These are phyloP conservation scores for Anisogramma anomala DNA, from an alignment of 2,329 filamentous ascomycete genomes.

Conservation along the genomic window DNA sequence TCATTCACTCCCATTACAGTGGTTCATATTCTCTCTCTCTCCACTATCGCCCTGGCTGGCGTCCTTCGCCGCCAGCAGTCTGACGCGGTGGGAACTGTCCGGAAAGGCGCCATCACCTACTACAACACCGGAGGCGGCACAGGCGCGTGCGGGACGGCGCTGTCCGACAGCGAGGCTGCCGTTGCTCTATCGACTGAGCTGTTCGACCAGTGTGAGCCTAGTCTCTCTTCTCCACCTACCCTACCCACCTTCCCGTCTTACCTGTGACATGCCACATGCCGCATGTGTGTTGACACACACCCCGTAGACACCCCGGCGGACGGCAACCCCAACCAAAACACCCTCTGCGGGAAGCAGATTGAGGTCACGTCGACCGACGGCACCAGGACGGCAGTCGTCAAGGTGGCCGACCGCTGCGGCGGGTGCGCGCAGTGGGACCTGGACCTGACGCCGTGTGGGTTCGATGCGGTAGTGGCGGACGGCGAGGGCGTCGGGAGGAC, in stretches of 20 bases:
- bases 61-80: background rate
- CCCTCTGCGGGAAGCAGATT: conserved; percentile 5
- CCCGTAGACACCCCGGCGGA: conserved; percentile 1
- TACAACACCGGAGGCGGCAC: conserved; percentile 3
- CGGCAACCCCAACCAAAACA: conserved; percentile 5
- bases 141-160: conserved; percentile 1
- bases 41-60: background rate
- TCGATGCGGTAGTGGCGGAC: background rate
- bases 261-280: no score
- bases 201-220: conserved; percentile 2
- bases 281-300: no score
- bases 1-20: background rate
- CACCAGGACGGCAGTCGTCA: background rate
- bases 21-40: no score
- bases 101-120: background rate
- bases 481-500: conserved; percentile 1
- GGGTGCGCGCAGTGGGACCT: conserved; percentile 2
- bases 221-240: no score
- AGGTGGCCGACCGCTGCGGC: conserved; percentile 1
- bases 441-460: conserved; percentile 2
- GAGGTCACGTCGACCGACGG: background rate
- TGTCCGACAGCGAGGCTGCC: background rate
- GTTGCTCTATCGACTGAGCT: background rate
- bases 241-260: no score
- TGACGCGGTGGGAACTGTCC: background rate